Evolutionary conservation across 2,329 filamentous ascomycete genomes (phyloP).

Genomic region (Esteya vermicola): DNA sequence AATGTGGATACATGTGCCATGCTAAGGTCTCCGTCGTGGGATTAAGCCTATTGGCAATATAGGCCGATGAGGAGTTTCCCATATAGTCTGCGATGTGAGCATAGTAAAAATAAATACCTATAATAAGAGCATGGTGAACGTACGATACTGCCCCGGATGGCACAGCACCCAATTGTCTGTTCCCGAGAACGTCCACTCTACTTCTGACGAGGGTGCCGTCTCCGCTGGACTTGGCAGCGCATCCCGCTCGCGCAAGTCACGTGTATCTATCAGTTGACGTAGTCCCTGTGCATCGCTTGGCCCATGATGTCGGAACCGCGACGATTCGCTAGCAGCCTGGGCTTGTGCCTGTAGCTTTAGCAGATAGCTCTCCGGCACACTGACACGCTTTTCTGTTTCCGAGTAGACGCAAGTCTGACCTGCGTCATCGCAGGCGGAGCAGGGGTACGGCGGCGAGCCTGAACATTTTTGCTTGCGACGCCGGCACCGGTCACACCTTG

Average conservation of each 20-base stretch:
- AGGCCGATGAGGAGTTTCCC: constrained; percentile 2
- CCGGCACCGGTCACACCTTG: constrained; percentile 2
- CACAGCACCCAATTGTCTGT: constrained; percentile 3
- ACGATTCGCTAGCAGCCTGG: too few species aligned
- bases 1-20: constrained; percentile 2
- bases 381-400: constrained; percentile 1
- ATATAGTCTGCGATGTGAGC: constrained; percentile 2
- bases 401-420: constrained; percentile 1
- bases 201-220: constrained; percentile 5
- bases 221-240: constrained; percentile 6
- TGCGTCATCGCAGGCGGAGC: constrained; percentile 1
- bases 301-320: too few species aligned
- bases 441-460: constrained; percentile 1
- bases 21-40: constrained; percentile 1
- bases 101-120: too few species aligned
- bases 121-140: too few species aligned
- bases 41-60: constrained; percentile 3
- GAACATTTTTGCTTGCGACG: constrained; percentile 1
- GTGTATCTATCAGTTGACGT: too few species aligned
- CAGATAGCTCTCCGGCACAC: constrained; percentile 3
- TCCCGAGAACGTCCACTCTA: constrained; percentile 2
- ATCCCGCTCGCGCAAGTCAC: background rate
- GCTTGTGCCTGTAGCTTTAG: constrained; percentile 1
- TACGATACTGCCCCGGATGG: background rate
- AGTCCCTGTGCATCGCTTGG: too few species aligned